Conservation (phyloP, 495 filamentous ascomycete species). For the Trichoderma orchidacearum region DNA sequence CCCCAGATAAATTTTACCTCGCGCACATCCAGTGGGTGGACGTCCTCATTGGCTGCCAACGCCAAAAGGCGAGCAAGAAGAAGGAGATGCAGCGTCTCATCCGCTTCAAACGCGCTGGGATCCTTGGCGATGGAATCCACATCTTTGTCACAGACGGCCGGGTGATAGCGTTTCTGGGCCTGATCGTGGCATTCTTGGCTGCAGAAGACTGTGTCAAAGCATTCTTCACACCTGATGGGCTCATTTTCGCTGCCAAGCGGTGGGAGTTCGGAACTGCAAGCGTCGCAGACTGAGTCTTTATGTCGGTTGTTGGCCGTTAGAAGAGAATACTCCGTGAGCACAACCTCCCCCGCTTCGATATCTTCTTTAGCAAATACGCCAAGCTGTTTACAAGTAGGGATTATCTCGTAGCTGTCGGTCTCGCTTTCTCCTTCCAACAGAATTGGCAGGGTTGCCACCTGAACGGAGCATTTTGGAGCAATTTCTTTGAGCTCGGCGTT, state of each 20-base stretch:
- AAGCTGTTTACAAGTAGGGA: conserved; percentile 56
- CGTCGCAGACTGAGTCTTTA: conserved; percentile 72
- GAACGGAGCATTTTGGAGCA: conserved; percentile 59
- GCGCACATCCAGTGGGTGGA: conserved; percentile 69
- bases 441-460: conserved; percentile 56
- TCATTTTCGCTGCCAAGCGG: conserved; percentile 29
- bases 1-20: conserved; percentile 94
- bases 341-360: conserved; percentile 60
- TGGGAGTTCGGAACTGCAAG: conserved; percentile 68
- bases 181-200: conserved; percentile 52
- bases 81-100: conserved; percentile 66
- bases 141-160: conserved; percentile 72
- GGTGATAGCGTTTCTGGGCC: conserved; percentile 70
- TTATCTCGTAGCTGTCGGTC: conserved; percentile 27
- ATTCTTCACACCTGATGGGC: conserved; percentile 54
- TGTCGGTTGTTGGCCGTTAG: conserved; percentile 72
- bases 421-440: conserved; percentile 37
- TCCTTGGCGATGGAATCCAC: conserved; percentile 72
- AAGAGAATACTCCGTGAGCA: conserved; percentile 65
- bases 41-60: conserved; percentile 68
- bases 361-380: conserved; percentile 80
- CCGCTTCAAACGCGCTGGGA: conserved; percentile 53
- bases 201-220: conserved; percentile 81
- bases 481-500: conserved; percentile 50
- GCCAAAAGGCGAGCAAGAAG: conserved; percentile 69